These are phyloP conservation scores for Scleroderma bovista DNA, from an alignment of 768 basidiomycete genomes.

Conservation along the genomic window DNA sequence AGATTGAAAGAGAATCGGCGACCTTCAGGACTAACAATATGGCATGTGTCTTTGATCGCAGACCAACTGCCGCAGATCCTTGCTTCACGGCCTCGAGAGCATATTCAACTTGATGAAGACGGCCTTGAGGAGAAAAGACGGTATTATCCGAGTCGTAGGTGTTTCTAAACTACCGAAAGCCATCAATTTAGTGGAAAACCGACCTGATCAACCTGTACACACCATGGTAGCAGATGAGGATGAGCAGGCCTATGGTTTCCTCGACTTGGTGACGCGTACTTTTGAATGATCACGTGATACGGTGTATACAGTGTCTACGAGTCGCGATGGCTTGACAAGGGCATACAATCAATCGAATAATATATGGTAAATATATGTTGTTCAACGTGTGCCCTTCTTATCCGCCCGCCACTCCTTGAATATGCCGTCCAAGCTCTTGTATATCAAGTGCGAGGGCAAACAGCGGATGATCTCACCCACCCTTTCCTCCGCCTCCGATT, in stretches of 20 bases:
- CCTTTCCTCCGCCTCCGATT: slow-evolving; percentile 64
- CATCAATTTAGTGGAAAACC: slow-evolving; percentile 2
- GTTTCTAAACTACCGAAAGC: slow-evolving; percentile 69
- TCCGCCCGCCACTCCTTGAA: slow-evolving; percentile 90
- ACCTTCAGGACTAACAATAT: slow-evolving; percentile 92
- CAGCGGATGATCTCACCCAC: slow-evolving; percentile 88
- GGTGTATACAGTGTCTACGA: too few relatives aligned
- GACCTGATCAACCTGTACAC: slow-evolving; percentile 6
- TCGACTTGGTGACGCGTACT: slow-evolving; percentile 30
- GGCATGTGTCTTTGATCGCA: slow-evolving; percentile 93
- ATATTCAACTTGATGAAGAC: slow-evolving; percentile 97
- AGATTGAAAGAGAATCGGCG: slow-evolving; percentile 9
- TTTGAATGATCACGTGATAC: slow-evolving; percentile 26
- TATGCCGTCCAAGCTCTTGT: slow-evolving; percentile 90
- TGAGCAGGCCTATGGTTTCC: slow-evolving; percentile 9
- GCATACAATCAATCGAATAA: too few relatives aligned
- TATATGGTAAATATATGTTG: too few relatives aligned
- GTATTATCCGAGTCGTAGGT: slow-evolving; percentile 99
- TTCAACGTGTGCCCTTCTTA: slow-evolving; percentile 61
- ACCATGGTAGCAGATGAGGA: slow-evolving; percentile 25
- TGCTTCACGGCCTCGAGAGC: slow-evolving; percentile 99
- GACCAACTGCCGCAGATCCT: slow-evolving; percentile 96
- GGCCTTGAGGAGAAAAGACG: slow-evolving; percentile 93
- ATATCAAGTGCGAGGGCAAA: slow-evolving; percentile 80
- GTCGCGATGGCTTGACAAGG: too few relatives aligned